Conservation (phyloP, 2,329 filamentous ascomycete species). For the Monosporascus sp. region DNA sequence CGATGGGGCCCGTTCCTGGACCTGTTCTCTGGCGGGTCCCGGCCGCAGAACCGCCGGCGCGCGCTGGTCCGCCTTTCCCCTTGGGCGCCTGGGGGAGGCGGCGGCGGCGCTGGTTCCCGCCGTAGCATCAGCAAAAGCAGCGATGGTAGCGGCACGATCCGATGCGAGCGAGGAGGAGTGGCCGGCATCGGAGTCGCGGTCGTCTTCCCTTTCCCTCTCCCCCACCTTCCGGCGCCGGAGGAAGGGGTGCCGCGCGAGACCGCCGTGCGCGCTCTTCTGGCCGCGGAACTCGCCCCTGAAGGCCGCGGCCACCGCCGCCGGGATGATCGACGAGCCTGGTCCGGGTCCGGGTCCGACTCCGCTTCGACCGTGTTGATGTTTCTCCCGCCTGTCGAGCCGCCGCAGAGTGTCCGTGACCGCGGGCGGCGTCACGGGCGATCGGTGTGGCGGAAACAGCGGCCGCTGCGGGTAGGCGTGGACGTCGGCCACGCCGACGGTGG, state of each 20-base stretch:
- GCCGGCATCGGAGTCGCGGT: too few relatives aligned
- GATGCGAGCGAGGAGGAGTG: too few relatives aligned
- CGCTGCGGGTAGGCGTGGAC: slow-evolving; percentile 25
- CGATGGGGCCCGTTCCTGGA: too few relatives aligned
- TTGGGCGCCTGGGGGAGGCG: too few relatives aligned
- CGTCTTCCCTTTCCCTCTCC: not conserved
- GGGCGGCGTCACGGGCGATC: slow-evolving; percentile 8
- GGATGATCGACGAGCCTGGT: not conserved
- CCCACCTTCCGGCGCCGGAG: slow-evolving; percentile 1
- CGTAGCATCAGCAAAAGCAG: too few relatives aligned
- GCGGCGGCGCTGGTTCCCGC: too few relatives aligned
- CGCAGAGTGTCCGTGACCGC: slow-evolving; percentile 4
- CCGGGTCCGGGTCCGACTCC: not conserved
- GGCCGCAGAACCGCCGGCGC: too few relatives aligned
- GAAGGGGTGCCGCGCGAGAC: slow-evolving; percentile 15
- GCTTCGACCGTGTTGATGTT: not conserved
- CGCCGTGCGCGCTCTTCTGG: slow-evolving; percentile 15
- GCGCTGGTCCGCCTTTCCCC: too few relatives aligned
- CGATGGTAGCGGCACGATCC: too few relatives aligned
- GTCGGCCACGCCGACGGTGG: slow-evolving; percentile 12
- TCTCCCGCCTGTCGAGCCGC: not conserved
- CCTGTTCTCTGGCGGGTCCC: too few relatives aligned
- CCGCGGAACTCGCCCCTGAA: slow-evolving; percentile 12
- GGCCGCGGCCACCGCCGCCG: not conserved
- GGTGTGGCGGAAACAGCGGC: slow-evolving; percentile 18